Conservation (phyloP, 345 rosid genomes). For the Bruguiera gymnorhiza region DNA sequence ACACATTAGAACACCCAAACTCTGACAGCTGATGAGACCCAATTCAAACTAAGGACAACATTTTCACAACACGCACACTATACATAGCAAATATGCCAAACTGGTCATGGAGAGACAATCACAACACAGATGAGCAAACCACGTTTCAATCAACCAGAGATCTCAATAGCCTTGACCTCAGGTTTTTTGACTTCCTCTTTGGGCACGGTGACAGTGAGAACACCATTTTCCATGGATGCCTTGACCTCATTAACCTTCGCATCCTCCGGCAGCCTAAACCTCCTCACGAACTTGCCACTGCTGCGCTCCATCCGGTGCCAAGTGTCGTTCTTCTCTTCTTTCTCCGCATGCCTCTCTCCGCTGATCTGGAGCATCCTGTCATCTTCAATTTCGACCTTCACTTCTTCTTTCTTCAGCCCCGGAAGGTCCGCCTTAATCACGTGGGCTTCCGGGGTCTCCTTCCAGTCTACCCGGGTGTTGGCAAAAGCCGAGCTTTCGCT, state of each 20-base stretch:
- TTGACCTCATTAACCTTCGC: neutral
- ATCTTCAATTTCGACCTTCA: neutral
- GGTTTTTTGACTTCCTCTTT: neutral
- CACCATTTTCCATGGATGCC: neutral
- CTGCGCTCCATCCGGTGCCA: neutral
- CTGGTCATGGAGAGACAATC: too few species aligned
- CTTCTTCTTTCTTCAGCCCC: constrained; percentile 1
- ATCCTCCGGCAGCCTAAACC: neutral
- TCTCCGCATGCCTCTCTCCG: neutral
- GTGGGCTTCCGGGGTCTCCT: neutral
- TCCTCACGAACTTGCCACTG: neutral
- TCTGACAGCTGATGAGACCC: too few species aligned
- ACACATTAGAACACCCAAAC: constrained; percentile 7
- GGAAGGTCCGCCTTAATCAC: neutral
- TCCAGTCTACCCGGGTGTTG: neutral
- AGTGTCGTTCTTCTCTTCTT: neutral
- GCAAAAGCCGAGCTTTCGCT: neutral
- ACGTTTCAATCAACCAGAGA: neutral
- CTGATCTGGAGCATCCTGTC: neutral
- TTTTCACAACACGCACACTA: too few species aligned
- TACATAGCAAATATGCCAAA: too few species aligned
- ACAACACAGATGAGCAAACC: neutral
- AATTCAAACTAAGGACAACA: too few species aligned
- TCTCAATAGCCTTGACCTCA: neutral
- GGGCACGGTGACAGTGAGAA: neutral